Conservation (phyloP, 1,284 basidiomycete genomes). For the Sanghuangporus weigelae region DNA sequence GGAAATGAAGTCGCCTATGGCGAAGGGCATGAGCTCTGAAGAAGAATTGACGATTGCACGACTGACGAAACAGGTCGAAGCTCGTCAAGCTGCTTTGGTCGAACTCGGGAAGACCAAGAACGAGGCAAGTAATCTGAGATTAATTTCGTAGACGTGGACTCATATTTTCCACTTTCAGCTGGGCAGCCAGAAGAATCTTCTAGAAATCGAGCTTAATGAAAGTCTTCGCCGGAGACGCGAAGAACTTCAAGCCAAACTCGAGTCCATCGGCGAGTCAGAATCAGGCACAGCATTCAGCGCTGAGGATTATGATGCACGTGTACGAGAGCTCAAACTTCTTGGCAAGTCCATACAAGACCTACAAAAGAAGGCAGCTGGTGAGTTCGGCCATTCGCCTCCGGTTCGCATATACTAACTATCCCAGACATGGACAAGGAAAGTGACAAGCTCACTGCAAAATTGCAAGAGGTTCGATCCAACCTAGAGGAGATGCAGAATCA, state of each 20-base stretch:
- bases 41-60: slow-evolving; percentile 68
- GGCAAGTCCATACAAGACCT: slow-evolving; percentile 61
- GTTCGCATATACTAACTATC: not conserved
- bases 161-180: slow-evolving; percentile 42
- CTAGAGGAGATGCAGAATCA: slow-evolving; percentile 78
- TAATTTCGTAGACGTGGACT: not conserved
- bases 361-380: slow-evolving; percentile 61
- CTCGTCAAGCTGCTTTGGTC: slow-evolving; percentile 63
- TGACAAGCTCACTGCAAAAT: slow-evolving; percentile 59
- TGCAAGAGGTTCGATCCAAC: slow-evolving; percentile 59
- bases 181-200: slow-evolving; percentile 68
- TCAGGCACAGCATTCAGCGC: slow-evolving; percentile 53
- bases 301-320: slow-evolving; percentile 64
- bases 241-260: slow-evolving; percentile 75
- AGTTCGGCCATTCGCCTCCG: slow-evolving; percentile 20
- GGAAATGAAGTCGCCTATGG: slow-evolving; percentile 77
- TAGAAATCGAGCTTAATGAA: slow-evolving; percentile 94
- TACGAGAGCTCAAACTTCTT: slow-evolving; percentile 64
- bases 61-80: slow-evolving; percentile 76
- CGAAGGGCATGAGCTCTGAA: slow-evolving; percentile 63
- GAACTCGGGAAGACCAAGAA: slow-evolving; percentile 67
- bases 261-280: slow-evolving; percentile 62
- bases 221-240: slow-evolving; percentile 74
- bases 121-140: slow-evolving; percentile 48
- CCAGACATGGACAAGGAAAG: slow-evolving; percentile 65